Conservation (phyloP, 495 filamentous ascomycete species). For the Cenococcum geophilum region DNA sequence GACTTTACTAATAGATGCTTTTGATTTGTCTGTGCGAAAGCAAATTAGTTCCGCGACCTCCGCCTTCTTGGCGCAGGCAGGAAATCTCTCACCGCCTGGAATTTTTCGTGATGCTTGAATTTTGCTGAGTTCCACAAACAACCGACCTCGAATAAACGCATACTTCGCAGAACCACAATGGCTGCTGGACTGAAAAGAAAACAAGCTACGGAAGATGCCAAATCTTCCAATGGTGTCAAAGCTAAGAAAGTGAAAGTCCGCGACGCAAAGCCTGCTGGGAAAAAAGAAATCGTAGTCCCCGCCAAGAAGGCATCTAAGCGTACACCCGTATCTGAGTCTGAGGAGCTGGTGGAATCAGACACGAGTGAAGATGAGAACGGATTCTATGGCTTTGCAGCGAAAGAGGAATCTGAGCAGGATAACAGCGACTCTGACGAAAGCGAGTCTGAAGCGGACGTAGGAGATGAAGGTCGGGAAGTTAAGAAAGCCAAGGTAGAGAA, state of each 20-base stretch:
- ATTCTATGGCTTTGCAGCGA: slow-evolving; percentile 30
- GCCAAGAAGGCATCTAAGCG: slow-evolving; percentile 10
- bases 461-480: background rate
- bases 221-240: background rate
- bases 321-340: slow-evolving; percentile 13
- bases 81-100: background rate
- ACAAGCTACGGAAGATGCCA: slow-evolving; percentile 5
- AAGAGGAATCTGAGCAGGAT: slow-evolving; percentile 5
- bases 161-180: background rate
- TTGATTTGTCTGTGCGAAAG: background rate
- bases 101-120: background rate
- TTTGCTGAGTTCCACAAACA: background rate
- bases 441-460: slow-evolving; percentile 2
- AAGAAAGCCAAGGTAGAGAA: slow-evolving; percentile 4
- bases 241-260: slow-evolving; percentile 28
- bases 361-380: slow-evolving; percentile 32
- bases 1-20: background rate
- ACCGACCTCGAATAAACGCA: background rate
- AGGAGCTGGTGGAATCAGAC: slow-evolving; percentile 31
- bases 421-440: background rate
- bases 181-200: slow-evolving; percentile 31
- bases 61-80: slow-evolving; percentile 1
- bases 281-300: slow-evolving; percentile 5
- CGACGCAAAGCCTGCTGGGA: slow-evolving; percentile 11
- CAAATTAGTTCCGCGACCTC: background rate